A percentile compares a stretch with the other conserved stretches of the same genome.
Evolutionary conservation across 2,329 filamentous ascomycete species (phyloP).

Genomic region (Pseudohalonectria lignicola): DNA sequence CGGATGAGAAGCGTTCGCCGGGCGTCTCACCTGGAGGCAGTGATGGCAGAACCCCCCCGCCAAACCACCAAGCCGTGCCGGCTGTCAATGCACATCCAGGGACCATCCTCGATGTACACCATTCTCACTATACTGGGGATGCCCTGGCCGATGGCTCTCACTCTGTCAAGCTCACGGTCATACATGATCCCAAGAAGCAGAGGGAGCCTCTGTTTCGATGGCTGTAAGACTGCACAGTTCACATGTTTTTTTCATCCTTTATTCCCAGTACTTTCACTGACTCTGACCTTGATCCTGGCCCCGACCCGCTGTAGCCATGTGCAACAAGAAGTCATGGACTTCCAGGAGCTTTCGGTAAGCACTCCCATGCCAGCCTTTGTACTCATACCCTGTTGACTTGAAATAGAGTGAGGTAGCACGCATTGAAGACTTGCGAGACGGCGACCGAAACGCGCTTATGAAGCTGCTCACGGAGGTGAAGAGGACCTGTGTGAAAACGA

Average conservation of each 20-base stretch:
- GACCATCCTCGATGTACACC: neutral
- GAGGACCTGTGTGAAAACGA: conserved; percentile 21
- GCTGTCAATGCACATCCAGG: neutral
- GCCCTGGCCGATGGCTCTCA: neutral
- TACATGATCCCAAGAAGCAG: conserved; percentile 1
- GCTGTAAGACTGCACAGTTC: neutral
- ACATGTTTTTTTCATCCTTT: neutral
- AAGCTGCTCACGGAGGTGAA: conserved; percentile 24
- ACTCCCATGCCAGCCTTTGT: neutral
- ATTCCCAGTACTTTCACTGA: neutral
- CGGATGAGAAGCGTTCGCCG: too few species aligned
- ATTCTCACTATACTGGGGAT: neutral
- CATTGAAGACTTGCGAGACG: neutral
- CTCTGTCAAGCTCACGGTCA: neutral
- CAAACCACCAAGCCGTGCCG: neutral
- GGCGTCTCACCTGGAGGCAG: neutral
- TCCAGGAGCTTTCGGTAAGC: conserved; percentile 1
- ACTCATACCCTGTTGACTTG: neutral
- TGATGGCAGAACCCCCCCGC: neutral
- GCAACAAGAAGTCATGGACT: neutral
- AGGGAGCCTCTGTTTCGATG: neutral
- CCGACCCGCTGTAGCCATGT: neutral
- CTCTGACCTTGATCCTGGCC: neutral
- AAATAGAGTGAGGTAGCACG: neutral
- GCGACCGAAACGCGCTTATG: neutral